These are phyloP conservation scores for Crithidia acanthocephali DNA, from an alignment of 208 protist species.

Conservation along the genomic window DNA sequence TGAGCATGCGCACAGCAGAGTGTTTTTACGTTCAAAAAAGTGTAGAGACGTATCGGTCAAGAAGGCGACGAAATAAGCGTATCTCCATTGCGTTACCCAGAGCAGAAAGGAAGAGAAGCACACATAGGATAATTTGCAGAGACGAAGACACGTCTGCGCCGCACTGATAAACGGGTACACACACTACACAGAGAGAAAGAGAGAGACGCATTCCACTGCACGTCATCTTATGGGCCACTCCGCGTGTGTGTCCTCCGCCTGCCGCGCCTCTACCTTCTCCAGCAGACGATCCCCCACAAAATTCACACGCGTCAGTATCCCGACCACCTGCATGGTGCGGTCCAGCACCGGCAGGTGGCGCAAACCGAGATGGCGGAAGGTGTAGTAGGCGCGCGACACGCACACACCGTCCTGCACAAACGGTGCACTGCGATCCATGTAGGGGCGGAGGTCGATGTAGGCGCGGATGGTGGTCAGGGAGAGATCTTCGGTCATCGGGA, in stretches of 20 bases:
- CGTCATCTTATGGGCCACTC: background rate
- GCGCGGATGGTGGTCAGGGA: conserved; percentile 26
- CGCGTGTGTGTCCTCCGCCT: background rate
- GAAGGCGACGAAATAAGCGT: too few species aligned
- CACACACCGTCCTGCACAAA: conserved; percentile 64
- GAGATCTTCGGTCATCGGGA: conserved; percentile 42
- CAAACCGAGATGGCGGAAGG: conserved; percentile 80
- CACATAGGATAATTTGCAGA: too few species aligned
- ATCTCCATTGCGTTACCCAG: too few species aligned
- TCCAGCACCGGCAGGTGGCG: conserved; percentile 84
- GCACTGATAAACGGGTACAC: too few species aligned
- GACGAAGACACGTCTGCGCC: too few species aligned
- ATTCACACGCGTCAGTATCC: conserved; percentile 83
- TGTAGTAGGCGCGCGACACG: conserved; percentile 69
- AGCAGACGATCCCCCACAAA: conserved; percentile 67
- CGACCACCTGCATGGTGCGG: conserved; percentile 57
- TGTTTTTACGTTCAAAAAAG: too few species aligned
- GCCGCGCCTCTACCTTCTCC: conserved; percentile 40
- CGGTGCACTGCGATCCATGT: conserved; percentile 66
- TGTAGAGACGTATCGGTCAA: too few species aligned
- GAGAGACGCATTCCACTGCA: too few species aligned
- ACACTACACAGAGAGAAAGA: too few species aligned
- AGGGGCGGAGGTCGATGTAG: conserved; percentile 55
- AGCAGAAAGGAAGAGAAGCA: too few species aligned
- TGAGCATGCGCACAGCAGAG: too few species aligned